Evolutionary conservation across 2,329 filamentous ascomycete genomes (phyloP), one percentile per base, ranked within the genome.

Genomic region (Incumbomyces delicatus): DNA sequence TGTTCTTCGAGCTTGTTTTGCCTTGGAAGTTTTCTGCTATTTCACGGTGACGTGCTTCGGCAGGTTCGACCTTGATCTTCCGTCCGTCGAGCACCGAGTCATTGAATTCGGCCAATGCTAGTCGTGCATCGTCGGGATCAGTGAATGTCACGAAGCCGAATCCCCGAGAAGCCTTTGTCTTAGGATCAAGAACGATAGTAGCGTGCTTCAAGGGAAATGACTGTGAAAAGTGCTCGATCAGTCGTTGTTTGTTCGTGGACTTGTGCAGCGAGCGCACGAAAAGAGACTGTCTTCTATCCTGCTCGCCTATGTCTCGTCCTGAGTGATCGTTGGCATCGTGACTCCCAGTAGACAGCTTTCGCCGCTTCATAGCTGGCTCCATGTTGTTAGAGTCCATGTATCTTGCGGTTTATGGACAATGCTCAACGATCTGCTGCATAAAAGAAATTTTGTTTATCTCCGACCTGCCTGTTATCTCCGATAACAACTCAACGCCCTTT

Each of bases 101-200:
- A 64, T 95, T 80, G 60, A 95, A 78, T 63, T 94, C 84, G 48
- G 83, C 77, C 61, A 85, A 77, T 14, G 92, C 94, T 53, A 82
- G 77, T 54, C 81, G 72, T 11, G 90, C 89, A 70, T 98, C 92
- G 55, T 95, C 89, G 27, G 85, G 78, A 62, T 98, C 92, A 57
- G 89, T 87, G 60, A 98, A 92, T 2, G 92, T 96, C 48, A 98
- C 90, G 66, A 98, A 98, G 44, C 92, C 92, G 65, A 88, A 98
- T 14, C 92, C 90, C 61, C 87, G 84, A 12, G 87, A 95, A 57
- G 81, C 72, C 61, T 95, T 95, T 1, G 89, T 94, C 54, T 81
- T 74, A 13, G 85, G 80, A 63, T 98, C 90, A 47, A 83, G 70
- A 33, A 98, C 88, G 3, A 94, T 88, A n/a, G 85, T 86, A 44